Evolutionary conservation across 805 yeast genomes (phyloP).

Genomic region (Ascoidea asiatica): DNA sequence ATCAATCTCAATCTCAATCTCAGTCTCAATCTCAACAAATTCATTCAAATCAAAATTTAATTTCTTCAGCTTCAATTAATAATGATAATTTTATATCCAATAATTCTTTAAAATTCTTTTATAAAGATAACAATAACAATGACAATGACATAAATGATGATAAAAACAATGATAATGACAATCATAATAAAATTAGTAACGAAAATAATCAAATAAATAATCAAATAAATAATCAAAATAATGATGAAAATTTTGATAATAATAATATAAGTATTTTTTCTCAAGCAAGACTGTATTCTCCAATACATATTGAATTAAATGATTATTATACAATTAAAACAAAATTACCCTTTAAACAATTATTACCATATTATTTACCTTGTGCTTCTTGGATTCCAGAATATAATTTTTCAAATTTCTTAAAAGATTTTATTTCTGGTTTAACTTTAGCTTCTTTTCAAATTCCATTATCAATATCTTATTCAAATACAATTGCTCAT

Average conservation of each 20-base stretch:
- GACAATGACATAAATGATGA: too few relatives aligned
- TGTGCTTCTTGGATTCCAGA: constrained; percentile 52
- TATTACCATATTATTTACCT: constrained; percentile 52
- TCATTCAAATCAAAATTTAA: too few relatives aligned
- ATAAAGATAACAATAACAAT: neutral
- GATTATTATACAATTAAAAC: neutral
- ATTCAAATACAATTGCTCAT: constrained; percentile 74
- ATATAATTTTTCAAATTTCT: constrained; percentile 25
- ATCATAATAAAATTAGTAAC: neutral
- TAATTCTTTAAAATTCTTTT: too few relatives aligned
- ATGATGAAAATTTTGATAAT: too few relatives aligned
- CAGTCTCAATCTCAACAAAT: neutral
- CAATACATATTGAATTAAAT: neutral
- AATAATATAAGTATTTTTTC: too few relatives aligned
- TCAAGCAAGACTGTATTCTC: constrained; percentile 4
- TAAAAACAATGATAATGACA: neutral
- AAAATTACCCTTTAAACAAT: constrained; percentile 13
- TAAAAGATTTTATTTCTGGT: constrained; percentile 72
- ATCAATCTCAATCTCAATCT: neutral
- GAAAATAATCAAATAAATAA: too few relatives aligned
- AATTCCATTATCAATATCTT: constrained; percentile 63
- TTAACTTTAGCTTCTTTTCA: constrained; percentile 82
- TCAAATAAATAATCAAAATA: too few relatives aligned
- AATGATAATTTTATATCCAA: neutral
- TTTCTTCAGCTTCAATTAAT: neutral